phyloP scores from a whole-genome alignment of 2,329 filamentous ascomycete genomes.

The Microsporum canis region DNA sequence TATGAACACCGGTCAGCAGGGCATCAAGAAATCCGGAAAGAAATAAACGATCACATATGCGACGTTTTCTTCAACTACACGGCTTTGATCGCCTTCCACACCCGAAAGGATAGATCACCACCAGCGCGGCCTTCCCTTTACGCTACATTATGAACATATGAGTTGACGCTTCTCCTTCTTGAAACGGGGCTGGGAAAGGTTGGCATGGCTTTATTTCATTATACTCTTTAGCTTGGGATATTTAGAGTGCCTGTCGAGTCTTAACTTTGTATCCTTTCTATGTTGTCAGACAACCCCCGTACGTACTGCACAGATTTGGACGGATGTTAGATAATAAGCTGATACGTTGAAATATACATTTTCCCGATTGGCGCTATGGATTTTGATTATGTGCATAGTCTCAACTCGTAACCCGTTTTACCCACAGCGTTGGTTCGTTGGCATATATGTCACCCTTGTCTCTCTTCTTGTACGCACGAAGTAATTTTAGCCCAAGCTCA shows the following conservation, averaged over 20 bases:
- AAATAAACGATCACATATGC: conserved; percentile 49
- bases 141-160: background rate
- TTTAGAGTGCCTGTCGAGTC: background rate
- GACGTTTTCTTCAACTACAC: background rate
- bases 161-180: background rate
- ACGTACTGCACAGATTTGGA: background rate
- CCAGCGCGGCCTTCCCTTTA: background rate
- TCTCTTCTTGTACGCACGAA: conserved; percentile 62
- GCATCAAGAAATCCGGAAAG: conserved; percentile 98
- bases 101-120: background rate
- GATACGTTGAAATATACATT: background rate
- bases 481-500: conserved; percentile 63
- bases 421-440: conserved; percentile 57
- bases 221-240: background rate
- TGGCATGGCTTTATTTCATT: background rate
- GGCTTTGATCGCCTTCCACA: background rate
- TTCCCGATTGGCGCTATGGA: background rate
- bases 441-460: conserved; percentile 47
- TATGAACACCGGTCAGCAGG: conserved; percentile 69
- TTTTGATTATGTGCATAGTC: background rate
- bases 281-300: background rate
- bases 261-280: background rate
- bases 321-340: background rate
- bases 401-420: conserved; percentile 61
- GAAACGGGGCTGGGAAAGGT: background rate